Percentiles rank a stretch among this genome's conserved stretches.
Conservation (phyloP, 441 rosid genomes). For the Daphne laureola region DNA sequence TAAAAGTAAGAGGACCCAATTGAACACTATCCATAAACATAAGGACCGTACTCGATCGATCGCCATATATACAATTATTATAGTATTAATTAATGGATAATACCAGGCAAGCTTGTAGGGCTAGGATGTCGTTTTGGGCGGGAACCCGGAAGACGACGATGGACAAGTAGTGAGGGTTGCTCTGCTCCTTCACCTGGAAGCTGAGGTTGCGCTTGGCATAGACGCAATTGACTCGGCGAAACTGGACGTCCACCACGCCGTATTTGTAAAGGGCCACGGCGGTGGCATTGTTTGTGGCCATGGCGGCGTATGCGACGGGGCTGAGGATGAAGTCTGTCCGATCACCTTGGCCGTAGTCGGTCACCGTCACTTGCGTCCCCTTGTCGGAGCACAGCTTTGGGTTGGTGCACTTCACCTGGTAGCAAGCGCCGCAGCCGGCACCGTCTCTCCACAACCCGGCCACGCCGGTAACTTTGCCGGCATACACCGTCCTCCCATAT, state of each 20-base stretch:
- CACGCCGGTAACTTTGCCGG: conserved; percentile 76
- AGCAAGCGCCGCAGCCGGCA: conserved; percentile 79
- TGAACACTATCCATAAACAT: too few relatives aligned
- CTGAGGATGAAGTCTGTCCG: conserved; percentile 79
- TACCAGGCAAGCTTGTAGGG: conserved; percentile 46
- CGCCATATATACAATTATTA: too few relatives aligned
- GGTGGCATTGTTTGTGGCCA: conserved; percentile 33
- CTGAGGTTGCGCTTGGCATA: conserved; percentile 30
- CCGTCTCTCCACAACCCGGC: conserved; percentile 66
- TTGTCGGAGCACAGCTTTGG: conserved; percentile 45
- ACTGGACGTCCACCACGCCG: conserved; percentile 75
- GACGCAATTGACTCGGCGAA: conserved; percentile 53
- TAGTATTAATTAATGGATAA: too few relatives aligned
- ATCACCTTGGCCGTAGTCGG: conserved; percentile 89
- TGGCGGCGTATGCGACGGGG: conserved; percentile 43
- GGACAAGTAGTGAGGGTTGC: conserved; percentile 41
- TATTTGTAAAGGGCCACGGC: conserved; percentile 35
- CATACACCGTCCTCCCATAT: conserved; percentile 62
- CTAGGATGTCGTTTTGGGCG: conserved; percentile 46
- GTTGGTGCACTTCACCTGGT: conserved; percentile 74
- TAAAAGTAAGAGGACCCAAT: too few relatives aligned
- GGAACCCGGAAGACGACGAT: conserved; percentile 33
- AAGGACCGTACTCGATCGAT: too few relatives aligned
- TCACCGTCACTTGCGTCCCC: conserved; percentile 59
- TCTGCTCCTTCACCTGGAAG: conserved; percentile 60